Conservation (phyloP, 768 basidiomycete species). For the Pleurotus sapidus region DNA sequence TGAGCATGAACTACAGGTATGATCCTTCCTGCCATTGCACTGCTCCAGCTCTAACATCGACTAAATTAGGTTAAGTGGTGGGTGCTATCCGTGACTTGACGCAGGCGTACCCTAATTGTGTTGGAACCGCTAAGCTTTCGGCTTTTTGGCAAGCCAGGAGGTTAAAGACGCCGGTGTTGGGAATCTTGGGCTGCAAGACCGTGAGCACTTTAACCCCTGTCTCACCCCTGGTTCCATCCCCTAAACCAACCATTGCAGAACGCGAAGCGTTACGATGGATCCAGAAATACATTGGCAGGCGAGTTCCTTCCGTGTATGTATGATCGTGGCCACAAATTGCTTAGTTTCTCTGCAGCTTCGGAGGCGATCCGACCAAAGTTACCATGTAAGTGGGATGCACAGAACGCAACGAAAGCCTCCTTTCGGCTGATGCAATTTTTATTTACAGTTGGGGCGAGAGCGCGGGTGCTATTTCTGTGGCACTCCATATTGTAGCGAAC, state of each 20-base stretch:
- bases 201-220: conserved; percentile 29
- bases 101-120: background rate
- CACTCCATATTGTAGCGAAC: conserved; percentile 48
- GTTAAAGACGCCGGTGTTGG: conserved; percentile 49
- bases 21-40: background rate
- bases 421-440: background rate
- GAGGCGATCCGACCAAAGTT: conserved; percentile 62
- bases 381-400: conserved; percentile 39
- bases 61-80: background rate
- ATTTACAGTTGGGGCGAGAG: conserved; percentile 35
- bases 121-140: conserved; percentile 40
- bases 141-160: conserved; percentile 51
- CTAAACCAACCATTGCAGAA: conserved; percentile 45
- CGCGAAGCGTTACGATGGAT: conserved; percentile 62
- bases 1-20: conserved; percentile 52
- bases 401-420: too few species aligned
- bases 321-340: background rate
- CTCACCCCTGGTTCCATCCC: background rate
- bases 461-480: conserved; percentile 51
- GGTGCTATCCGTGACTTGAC: background rate
- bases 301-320: background rate
- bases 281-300: conserved; percentile 53
- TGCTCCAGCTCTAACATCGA: background rate
- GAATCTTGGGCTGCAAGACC: conserved; percentile 69
- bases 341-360: conserved; percentile 32